A percentile compares a stretch with the other conserved stretches of the same genome.
Conservation (phyloP, 2,329 filamentous ascomycete species). For the Botrytis hyacinthi region DNA sequence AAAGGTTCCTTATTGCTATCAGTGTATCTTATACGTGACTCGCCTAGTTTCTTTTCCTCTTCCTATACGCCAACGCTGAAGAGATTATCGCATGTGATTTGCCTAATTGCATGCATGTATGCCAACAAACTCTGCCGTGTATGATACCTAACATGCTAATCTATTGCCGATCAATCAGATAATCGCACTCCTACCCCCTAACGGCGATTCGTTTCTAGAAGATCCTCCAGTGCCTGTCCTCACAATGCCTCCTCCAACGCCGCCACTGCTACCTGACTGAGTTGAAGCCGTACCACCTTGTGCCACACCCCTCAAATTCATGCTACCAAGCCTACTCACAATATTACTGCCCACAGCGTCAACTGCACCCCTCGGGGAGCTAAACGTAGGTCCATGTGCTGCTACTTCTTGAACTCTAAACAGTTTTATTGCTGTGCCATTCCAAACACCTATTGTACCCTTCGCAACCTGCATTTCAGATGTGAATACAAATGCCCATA, state of each 20-base stretch:
- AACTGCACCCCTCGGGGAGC: constrained; percentile 84
- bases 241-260: constrained; percentile 11
- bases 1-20: neutral
- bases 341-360: constrained; percentile 91
- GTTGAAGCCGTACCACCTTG: constrained; percentile 17
- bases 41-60: neutral
- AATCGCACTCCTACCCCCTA: constrained; percentile 23
- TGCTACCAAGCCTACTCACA: constrained; percentile 79
- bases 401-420: constrained; percentile 88
- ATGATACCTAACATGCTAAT: neutral
- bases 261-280: neutral
- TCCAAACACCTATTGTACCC: constrained; percentile 91
- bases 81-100: neutral
- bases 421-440: constrained; percentile 80
- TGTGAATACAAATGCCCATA: constrained; percentile 92
- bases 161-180: constrained; percentile 10
- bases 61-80: constrained; percentile 6
- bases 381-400: constrained; percentile 73
- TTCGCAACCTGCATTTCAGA: constrained; percentile 84
- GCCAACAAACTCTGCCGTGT: neutral
- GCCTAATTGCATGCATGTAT: constrained; percentile 7
- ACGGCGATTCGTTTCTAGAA: constrained; percentile 13
- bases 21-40: constrained; percentile 1
- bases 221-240: constrained; percentile 20
- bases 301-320: constrained; percentile 43